These are phyloP conservation scores for Rhizopogon sp. DNA, from an alignment of 768 basidiomycete species.

Conservation along the genomic window DNA sequence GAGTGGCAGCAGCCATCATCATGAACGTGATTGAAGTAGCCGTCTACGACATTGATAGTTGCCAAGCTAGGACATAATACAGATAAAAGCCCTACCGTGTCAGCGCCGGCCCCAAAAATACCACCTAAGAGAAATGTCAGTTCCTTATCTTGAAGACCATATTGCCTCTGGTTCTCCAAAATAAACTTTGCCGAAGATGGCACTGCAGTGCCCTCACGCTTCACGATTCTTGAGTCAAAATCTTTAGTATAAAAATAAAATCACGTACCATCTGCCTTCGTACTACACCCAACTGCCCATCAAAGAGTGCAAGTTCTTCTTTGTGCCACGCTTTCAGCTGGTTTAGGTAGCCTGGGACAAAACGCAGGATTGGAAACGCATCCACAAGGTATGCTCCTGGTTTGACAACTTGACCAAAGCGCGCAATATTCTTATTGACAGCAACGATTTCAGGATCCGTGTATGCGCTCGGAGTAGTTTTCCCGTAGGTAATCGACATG, in stretches of 20 bases:
- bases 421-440: constrained; percentile 19
- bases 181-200: constrained; percentile 32
- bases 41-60: constrained; percentile 14
- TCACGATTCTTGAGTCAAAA: background rate
- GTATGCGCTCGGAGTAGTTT: constrained; percentile 32
- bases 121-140: constrained; percentile 35
- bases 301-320: constrained; percentile 32
- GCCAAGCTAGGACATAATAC: background rate
- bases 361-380: constrained; percentile 16
- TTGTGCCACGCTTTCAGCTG: constrained; percentile 50
- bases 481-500: constrained; percentile 35
- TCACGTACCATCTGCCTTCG: constrained; percentile 23
- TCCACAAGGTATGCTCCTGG: constrained; percentile 24
- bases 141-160: constrained; percentile 28
- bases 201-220: constrained; percentile 20
- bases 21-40: constrained; percentile 46
- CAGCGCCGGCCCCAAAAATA: constrained; percentile 39
- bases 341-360: constrained; percentile 34
- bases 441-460: constrained; percentile 30
- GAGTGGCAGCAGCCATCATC: constrained; percentile 50
- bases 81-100: constrained; percentile 28
- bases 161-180: constrained; percentile 30
- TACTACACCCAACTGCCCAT: constrained; percentile 23
- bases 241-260: background rate
- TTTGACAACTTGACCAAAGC: constrained; percentile 21